phyloP scores from a whole-genome alignment of 352 stramenopile genomes.

The Phytopythium mirpurense region DNA sequence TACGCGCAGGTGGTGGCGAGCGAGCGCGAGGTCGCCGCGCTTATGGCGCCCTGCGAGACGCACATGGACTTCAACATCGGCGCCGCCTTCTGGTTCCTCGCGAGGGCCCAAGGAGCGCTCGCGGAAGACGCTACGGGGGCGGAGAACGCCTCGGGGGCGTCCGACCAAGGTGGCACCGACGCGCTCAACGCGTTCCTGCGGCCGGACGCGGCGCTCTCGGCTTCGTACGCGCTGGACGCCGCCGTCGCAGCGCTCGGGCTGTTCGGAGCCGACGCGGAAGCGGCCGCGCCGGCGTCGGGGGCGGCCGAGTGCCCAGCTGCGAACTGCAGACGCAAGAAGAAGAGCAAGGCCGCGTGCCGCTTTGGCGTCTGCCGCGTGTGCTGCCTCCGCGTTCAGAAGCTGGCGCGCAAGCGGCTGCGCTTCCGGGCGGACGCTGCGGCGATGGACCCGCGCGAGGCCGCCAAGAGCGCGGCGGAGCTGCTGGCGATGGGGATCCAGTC shows the following conservation, averaged over 20 bases:
- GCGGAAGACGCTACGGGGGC: background rate
- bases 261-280: slow-evolving; percentile 14
- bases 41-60: slow-evolving; percentile 86
- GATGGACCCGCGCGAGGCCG: slow-evolving; percentile 3
- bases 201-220: background rate
- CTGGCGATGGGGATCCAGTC: slow-evolving; percentile 20
- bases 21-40: slow-evolving; percentile 59
- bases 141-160: too few relatives aligned
- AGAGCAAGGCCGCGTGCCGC: slow-evolving; percentile 36
- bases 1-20: slow-evolving; percentile 61
- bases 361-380: slow-evolving; percentile 44
- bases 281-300: background rate
- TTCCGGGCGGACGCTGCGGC: background rate
- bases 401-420: slow-evolving; percentile 9
- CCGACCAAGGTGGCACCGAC: too few relatives aligned
- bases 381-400: slow-evolving; percentile 43
- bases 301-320: slow-evolving; percentile 24
- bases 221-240: slow-evolving; percentile 13
- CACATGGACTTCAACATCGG: slow-evolving; percentile 99
- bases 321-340: slow-evolving; percentile 39
- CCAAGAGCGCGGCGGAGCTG: slow-evolving; percentile 18
- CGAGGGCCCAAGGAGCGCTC: slow-evolving; percentile 51
- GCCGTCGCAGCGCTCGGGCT: slow-evolving; percentile 24
- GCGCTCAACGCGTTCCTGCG: slow-evolving; percentile 41
- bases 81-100: slow-evolving; percentile 94